Base-by-base conservation (phyloP, 371 early-diverging fungal species). In the Rhizopus stolonifer region DNA sequence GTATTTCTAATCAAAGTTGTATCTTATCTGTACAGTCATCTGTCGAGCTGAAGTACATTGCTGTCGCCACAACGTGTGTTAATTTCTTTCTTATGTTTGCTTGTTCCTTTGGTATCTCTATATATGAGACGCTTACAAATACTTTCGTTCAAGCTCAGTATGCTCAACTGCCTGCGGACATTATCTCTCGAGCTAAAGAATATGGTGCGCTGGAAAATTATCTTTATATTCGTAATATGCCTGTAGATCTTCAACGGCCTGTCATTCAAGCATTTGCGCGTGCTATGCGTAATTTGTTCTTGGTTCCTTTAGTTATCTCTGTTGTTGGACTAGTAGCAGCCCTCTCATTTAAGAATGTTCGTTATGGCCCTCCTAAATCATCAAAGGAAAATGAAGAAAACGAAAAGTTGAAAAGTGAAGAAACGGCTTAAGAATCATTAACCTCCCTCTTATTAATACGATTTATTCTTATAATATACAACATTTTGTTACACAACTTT, bases 41-140 rank as follows among this genome's bases (percentile, higher is more conserved):
- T 6, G 83, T 83, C 4, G 62, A 45, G 13, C 58, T 61, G 23
- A 66, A 65, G 39, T 79, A 84, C 49, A 79, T 86, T 52, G 84
- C 90, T n/a, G 69, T 89, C 15, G 84, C 78, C 29, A 85, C 92
- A 19, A 67, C 83, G 10, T 64, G 79, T n/a, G 61, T 53, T 38
- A 62, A 72, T 36, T 77, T 73, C 44, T 73, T 71, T 25, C 57
- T 77, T 60, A 60, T 71, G 57, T 56, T 77, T 25, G 60, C 73
- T 6, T 69, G 67, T 21, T 60, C 71, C 5, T 42, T 77, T 5
- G 71, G 77, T 52, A 49, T 77, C 34, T 74, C 72, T 10, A 46
- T 73, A 13, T 74, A 77, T 42, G 68, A 77, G 53, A 58, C 66
- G 1, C 36, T 74, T 1, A 61, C 61, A 17, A 48, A 53, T 17